Evolutionary conservation across 345 rosid species (phyloP), one percentile per base, ranked within the genome.

Genomic region (Moricandia moricandioides): DNA sequence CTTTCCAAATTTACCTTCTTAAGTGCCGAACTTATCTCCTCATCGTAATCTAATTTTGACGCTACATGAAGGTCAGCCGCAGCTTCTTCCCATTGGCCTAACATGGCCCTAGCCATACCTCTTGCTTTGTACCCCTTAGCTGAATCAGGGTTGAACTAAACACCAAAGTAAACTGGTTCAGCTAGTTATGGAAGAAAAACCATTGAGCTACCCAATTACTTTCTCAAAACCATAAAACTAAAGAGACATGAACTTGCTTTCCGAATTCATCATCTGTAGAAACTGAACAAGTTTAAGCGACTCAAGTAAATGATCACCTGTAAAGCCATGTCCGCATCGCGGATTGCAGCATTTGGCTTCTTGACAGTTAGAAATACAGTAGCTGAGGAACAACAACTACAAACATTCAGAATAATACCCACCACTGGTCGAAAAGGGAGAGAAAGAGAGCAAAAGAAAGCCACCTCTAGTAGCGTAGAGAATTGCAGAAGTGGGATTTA

Each of bases 81-180:
- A 45, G 98, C 91, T 55, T 82, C 89, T 79, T 87, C 92, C 96
- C 94, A 89, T 52, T 64, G 85, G 70, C 96, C 97, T 70, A 93
- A 76, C 87, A 86, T 76, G 64, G 89, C 88, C 75, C 80, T 84
- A 70, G 96, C 98, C 84, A 91, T 84, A 55, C 97, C 98, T 72
- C 88, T 83, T 67, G 84, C 78, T 87, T 93, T 93, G 78, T 86
- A 86, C 80, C 91, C 96, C 84, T 89, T 89, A 43, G 97, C 98
- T 16, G 90, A 89, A 82, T 93, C 90, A 33, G 94, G 90, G 71
- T 93, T 93, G 63, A 88, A 83, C 97, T 93, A 83, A 35, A 80
- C 72, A 56, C 70, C 51, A 62, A 67, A 73, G 30, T 0, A 74
- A 79, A 60, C 11, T 57, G 61, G 17, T 49, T 61, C 52, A 66